phyloP scores from a whole-genome alignment of 805 yeast genomes.

The Wickerhamomyces alni region DNA sequence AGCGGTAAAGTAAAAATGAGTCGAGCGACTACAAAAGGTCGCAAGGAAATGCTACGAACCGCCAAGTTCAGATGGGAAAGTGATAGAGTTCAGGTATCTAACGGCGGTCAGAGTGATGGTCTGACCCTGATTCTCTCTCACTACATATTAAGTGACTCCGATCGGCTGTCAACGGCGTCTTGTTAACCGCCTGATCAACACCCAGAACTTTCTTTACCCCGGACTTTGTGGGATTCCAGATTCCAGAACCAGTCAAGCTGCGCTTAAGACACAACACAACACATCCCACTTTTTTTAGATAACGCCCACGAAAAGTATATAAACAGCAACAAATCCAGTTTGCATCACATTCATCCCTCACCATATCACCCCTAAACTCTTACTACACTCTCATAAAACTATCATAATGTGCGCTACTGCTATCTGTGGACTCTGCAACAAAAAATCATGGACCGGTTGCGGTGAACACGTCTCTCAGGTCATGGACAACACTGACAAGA shows the following conservation, averaged over 20 bases:
- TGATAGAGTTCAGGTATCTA: no score
- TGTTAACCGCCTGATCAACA: no score
- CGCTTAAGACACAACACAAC: background rate
- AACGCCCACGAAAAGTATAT: background rate
- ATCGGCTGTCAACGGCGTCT: no score
- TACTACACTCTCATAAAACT: background rate
- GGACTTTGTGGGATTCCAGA: background rate
- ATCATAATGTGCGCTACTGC: conserved; percentile 23
- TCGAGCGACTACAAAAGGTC: no score
- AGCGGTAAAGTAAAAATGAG: no score
- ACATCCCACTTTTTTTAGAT: background rate
- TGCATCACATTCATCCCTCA: no score
- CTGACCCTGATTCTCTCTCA: no score
- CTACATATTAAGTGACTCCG: no score
- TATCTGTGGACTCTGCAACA: conserved; percentile 28
- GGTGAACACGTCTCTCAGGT: conserved; percentile 48
- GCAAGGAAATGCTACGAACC: no score
- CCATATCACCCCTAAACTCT: background rate
- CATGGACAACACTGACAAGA: conserved; percentile 45
- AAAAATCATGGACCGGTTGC: conserved; percentile 62
- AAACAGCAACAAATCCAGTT: background rate
- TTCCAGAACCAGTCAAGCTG: no score
- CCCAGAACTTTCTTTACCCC: background rate
- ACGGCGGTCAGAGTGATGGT: no score
- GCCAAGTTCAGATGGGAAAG: no score